Base-by-base conservation (phyloP, 2,329 filamentous ascomycete genomes). In the Emmonsiellopsis sp. region DNA sequence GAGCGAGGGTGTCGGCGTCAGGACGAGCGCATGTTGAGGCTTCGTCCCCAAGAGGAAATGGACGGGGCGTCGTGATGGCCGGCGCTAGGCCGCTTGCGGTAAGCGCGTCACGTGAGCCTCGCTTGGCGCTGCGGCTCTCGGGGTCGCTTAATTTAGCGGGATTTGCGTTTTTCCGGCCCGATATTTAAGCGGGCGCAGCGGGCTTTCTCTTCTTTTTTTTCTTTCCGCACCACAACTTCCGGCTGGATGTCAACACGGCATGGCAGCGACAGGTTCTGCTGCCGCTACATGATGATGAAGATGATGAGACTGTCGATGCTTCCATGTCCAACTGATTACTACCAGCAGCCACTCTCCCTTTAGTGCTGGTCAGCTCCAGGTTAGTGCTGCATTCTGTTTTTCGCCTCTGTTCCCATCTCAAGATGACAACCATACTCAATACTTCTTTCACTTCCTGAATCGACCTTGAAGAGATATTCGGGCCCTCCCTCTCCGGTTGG, bases 381-480 rank as follows among this genome's bases (percentile, higher is more conserved):
- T 49, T 17, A 40, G 36, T 49, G 10, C 5, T 31, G 13, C 11
- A 6, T 9, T 14, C 51, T 47, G n/a, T 27, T 42, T 50, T 32
- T 42, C 45, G 49, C 42, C 34, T 54, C 42, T 52, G 52, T 59
- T 9, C 39, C 27, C 39, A 55, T 32, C 43, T 42, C 58, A 77
- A 76, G 81, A 84, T 84, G 82, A 83, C 75, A 83, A 74, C 70
- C 60, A 63, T 66, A 71, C 64, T 63, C 71, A 44, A 75, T 73
- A 77, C 80, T 84, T 83, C 80, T 82, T 83, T 79, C 76, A 77
- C 73, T 73, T 74, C 70, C 80, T 73, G 81, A 85, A 68, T 83
- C 82, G 82, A 75, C 81, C 80, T 75, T 84, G 82, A 84, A 77
- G 79, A 83, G 77, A 77, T 65, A 74, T 71, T 74, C 68, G 77